Base-by-base conservation (phyloP, 1,139 yeast species). In the Blastobotrys serpentis region DNA sequence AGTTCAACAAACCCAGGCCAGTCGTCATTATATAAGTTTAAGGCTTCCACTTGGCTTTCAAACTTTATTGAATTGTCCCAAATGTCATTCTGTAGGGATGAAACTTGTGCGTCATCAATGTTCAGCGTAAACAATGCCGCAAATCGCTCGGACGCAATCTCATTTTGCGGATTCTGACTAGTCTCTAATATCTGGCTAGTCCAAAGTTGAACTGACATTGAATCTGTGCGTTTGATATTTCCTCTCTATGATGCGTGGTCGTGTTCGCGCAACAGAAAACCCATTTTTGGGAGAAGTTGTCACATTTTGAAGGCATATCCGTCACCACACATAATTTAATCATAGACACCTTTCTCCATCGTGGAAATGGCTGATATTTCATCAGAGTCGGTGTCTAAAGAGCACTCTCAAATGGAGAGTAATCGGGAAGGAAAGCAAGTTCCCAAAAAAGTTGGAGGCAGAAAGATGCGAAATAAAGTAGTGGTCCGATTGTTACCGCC, bases 1-100 rank as follows among this genome's bases (percentile, higher is more conserved):
- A 82, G 64, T 34, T 72, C 75, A 42, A 73, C 77, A 57, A 85
- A 79, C 0, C 84, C 80, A 0, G 73, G 66, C 79, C 80, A 77
- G 59, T 67, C 73, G 4, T 73, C 72, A 16, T 71, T 65, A 30
- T 67, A 69, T 2, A 75, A 59, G 16, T 73, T 68, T 18, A 56
- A 56, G 1, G 60, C 48, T 4, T 73, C 78, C 3, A 79, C 72
- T 4, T 55, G 47, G 3, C 48, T 38, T 7, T 51, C 54, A 7
- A 70, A 50, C 18, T 63, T 58, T 11, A 56, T 46, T 4, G 49
- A 43, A 45, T 60, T 53, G 17, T 59, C 60, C 23, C 61, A 56
- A 16, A 68, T 51, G 47, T 65, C 64, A 38, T 62, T 60, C 51
- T 66, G 72, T 8, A 69, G 56, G 2, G 62, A 58, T 2, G 70